Evolutionary conservation across 805 yeast species (phyloP), one percentile per base, ranked within the genome.

Genomic region (Grigorovia transvaalensis): DNA sequence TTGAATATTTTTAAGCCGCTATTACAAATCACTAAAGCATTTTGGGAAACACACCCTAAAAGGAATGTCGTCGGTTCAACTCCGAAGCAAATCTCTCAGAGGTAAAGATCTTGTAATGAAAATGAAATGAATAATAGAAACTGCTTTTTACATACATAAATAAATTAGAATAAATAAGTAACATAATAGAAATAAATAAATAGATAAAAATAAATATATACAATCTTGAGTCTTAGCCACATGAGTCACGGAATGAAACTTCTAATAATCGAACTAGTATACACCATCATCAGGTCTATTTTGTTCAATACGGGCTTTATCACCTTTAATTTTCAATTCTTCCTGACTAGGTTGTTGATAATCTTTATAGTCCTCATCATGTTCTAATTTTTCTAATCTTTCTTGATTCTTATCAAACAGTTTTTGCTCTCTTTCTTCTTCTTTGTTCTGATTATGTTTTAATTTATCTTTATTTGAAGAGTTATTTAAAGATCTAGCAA

Each of bases 261-360:
- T 15, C 1, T 11, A 18, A 18, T 13, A 29, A 15, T 15, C 9
- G 5, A 29, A 1, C 52, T 54, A 65, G 50, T 65, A 66, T 27
- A 65, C 68, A 29, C 70, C 70, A 48, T 66, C 70, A 51, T 66
- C 70, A 15, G 70, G 65, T 50, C 70, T 62, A 45, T 65, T 65
- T 51, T 66, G 70, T 49, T 65, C 68, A 42, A 66, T 56, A 46
- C 61, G 59, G 9, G 68, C 70, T 44, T 63, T 59, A 15, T 63
- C 67, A 48, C 70, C 69, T 47, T 51, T 60, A 51, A 63, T 57
- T 53, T 62, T 60, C 35, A 66, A 48, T 35, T 56, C 58, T 23
- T 58, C 62, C 48, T 54, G 51, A 19, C 56, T 52, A 7, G 65
- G 65, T 44, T 59, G 56, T 46, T 57, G 51, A 45, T 46, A 45